Evolutionary conservation across 2,329 filamentous ascomycete genomes (phyloP), one percentile per base, ranked within the genome.

Genomic region (Cytospora paraplurivora): DNA sequence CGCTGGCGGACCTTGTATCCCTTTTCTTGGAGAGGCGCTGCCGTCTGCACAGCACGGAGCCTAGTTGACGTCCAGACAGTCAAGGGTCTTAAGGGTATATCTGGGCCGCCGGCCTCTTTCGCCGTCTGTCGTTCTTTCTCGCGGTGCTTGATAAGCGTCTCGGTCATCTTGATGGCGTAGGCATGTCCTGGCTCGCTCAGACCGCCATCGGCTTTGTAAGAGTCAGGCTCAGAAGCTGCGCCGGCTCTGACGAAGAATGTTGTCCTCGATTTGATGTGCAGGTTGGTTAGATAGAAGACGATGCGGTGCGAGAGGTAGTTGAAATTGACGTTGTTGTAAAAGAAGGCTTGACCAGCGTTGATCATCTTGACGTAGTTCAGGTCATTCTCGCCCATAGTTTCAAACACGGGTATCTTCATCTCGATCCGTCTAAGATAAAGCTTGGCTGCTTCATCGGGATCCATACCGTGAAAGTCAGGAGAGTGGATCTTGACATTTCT

Each of bases 321-420:
- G 76, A 99, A 98, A 72, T 90, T 93, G 74, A 95, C 91, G 69
- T 98, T 97, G 79, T 99, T 99, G 77, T 98, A 94, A 70, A 94
- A 90, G 72, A 99, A 90, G 69, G 92, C 88, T 72, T 94, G 88
- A 52, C 95, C 95, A 8, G 95, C 95, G 70, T 99, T 99, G 74
- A 98, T 96, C 94, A 99, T 97, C 80, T 97, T 97, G 79, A 99
- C 94, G 78, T 94, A 99, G 75, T 98, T 97, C 67, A 99, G 83
- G 69, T 98, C 93, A 35, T 85, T 83, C 75, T 99, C 95, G 71
- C 93, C 85, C 93, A 99, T 98, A 1, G 92, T 96, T 78, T 99
- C 93, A 70, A 97, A 99, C 64, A 94, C 89, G 21, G 95, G 95
- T 65, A 99, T 99, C 69, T 95, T 92, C 70, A 91, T 89, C 67